phyloP scores from a whole-genome alignment of 1,284 basidiomycete genomes.

The Fomitopsis pinicola region DNA sequence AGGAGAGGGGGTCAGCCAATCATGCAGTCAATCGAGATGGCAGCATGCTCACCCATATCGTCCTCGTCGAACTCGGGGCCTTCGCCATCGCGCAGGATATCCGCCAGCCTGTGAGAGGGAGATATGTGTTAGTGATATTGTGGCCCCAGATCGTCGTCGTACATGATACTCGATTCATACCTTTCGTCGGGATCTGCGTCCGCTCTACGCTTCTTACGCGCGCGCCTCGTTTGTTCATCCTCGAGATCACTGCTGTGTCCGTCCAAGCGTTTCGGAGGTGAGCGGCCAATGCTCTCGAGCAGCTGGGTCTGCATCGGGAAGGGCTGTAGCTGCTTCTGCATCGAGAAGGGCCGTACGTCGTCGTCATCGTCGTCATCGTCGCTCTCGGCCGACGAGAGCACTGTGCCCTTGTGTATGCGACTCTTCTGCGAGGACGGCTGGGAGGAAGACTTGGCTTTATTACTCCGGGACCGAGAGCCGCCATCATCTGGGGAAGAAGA shows the following conservation, averaged over 20 bases:
- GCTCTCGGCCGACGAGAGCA: conserved; percentile 10
- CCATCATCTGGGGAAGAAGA: conserved; percentile 11
- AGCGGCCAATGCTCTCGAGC: conserved; percentile 31
- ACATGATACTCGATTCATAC: conserved; percentile 15
- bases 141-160: neutral
- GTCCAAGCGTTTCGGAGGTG: conserved; percentile 33
- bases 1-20: conserved; percentile 10
- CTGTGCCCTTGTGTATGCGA: neutral
- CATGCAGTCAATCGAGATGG: neutral
- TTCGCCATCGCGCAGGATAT: conserved; percentile 21
- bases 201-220: conserved; percentile 32
- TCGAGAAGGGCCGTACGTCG: neutral
- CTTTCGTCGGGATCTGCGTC: conserved; percentile 24
- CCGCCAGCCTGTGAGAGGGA: conserved; percentile 6
- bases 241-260: conserved; percentile 26
- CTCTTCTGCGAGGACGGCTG: neutral
- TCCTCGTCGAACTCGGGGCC: conserved; percentile 21
- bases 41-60: conserved; percentile 12
- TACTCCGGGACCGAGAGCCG: conserved; percentile 1
- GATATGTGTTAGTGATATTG: neutral
- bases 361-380: conserved; percentile 13
- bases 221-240: conserved; percentile 11
- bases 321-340: conserved; percentile 24
- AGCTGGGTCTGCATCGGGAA: conserved; percentile 51
- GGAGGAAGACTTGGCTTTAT: conserved; percentile 3